Evolutionary conservation across 2,329 filamentous ascomycete species (phyloP), one percentile per base, ranked within the genome.

Genomic region (Pseudogymnoascus sp.): DNA sequence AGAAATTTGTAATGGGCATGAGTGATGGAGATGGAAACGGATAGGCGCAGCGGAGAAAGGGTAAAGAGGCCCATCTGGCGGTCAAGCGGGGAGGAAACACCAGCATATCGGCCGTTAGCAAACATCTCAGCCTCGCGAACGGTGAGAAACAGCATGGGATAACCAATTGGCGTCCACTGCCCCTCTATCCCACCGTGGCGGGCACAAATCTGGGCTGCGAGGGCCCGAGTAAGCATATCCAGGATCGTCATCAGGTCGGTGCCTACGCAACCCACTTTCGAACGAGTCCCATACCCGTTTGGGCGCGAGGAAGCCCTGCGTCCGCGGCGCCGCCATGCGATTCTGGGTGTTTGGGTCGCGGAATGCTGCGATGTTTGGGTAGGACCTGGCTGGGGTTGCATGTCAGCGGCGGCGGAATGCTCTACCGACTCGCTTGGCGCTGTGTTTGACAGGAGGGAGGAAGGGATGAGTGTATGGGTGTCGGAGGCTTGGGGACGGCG

Each of bases 381-480:
- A 57, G 28, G 28, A 34, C 51, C 51, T 36, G 28, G 28, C 4
- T 34, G 51, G 16, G 48, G 23, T 57, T 57, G 51, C 51, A 57
- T 57, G 51, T 57, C 51, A 57, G 51, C 51, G 51, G 51, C 51
- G 51, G 51, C 51, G 51, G 51, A 57, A 57, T 57, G 28, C 51
- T 57, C 51, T 57, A 57, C 51, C 28, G 51, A 57, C 51, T 57
- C 51, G 51, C 51, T 57, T 57, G 51, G 51, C 51, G 28, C 28
- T 11, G 8, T 34, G 51, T 57, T 57, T 57, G 51, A 57, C 51
- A 57, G 51, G 51, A 57, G 28, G 48, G 28, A 34, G 51, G 28
- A 57, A 57, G 51, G 51, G 25, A 34, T 19, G 28, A 57, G 28
- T 57, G 51, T 34, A 57, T 57, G 51, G 51, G 6, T 57, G 28